Conservation (phyloP, 2,329 filamentous ascomycete species). For the Fusarium sp. region DNA sequence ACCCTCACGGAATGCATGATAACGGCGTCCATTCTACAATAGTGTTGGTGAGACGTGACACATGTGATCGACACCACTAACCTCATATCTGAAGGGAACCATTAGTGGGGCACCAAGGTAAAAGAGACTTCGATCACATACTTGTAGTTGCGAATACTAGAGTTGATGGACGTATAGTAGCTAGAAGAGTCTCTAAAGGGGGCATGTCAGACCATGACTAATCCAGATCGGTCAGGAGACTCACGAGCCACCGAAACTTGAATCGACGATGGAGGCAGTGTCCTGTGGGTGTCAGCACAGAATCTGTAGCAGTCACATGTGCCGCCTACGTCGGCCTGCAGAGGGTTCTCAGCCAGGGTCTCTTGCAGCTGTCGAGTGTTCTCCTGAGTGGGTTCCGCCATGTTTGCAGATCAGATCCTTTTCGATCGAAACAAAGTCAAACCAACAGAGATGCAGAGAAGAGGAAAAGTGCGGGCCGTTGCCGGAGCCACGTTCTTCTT, state of each 20-base stretch:
- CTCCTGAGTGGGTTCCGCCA: not conserved
- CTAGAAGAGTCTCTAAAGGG: not conserved
- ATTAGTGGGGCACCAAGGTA: rapidly evolving
- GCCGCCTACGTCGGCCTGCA: conserved; percentile 4
- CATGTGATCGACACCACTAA: rapidly evolving
- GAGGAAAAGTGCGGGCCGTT: not conserved
- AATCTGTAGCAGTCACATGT: rapidly evolving
- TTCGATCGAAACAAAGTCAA: not conserved
- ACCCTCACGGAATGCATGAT: conserved; percentile 33
- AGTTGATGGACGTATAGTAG: conserved; percentile 13
- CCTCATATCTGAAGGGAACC: conserved; percentile 15
- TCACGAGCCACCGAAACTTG: not conserved
- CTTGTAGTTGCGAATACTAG: conserved; percentile 30
- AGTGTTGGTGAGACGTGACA: not conserved
- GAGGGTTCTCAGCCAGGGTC: not conserved
- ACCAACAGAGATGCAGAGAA: not conserved
- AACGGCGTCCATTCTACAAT: conserved; percentile 29
- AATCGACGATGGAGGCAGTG: not conserved
- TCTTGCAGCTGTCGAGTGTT: not conserved
- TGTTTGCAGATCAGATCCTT: not conserved
- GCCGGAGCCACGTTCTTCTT: not conserved
- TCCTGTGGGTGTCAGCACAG: not conserved
- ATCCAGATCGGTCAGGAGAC: not conserved
- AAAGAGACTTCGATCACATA: not conserved
- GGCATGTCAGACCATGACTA: not conserved